Percentiles rank a stretch among this genome's conserved stretches.
Conservation (phyloP, 2,329 filamentous ascomycete species). For the Diaporthe longicolla region DNA sequence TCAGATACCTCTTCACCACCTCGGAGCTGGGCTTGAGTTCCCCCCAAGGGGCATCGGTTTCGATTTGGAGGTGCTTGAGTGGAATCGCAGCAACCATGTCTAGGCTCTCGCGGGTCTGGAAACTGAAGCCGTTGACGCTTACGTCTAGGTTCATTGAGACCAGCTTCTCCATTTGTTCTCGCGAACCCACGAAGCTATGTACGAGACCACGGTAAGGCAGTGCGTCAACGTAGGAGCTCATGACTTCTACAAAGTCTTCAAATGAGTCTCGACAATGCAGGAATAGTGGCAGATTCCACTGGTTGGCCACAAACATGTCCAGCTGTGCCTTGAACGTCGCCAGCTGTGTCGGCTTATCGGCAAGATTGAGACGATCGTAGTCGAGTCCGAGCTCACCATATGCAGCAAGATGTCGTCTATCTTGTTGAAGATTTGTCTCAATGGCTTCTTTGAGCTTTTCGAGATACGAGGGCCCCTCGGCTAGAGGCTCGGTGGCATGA, state of each 20-base stretch:
- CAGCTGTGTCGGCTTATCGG: neutral
- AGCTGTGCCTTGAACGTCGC: neutral
- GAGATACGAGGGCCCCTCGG: constrained; percentile 7
- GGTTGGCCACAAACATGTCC: neutral
- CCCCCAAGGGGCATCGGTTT: neutral
- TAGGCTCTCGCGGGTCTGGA: neutral
- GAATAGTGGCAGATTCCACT: neutral
- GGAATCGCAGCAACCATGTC: constrained; percentile 2
- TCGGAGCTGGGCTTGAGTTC: neutral
- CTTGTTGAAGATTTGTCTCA: neutral
- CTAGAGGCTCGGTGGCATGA: neutral
- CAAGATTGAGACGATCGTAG: constrained; percentile 1
- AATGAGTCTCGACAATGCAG: neutral
- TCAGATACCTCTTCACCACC: neutral
- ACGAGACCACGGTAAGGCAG: neutral
- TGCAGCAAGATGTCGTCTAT: neutral
- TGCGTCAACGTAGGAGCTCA: neutral
- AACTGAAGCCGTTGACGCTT: constrained; percentile 2
- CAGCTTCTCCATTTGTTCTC: constrained; percentile 4
- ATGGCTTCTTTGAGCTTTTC: neutral
- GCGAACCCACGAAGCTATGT: neutral
- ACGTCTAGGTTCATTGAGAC: neutral
- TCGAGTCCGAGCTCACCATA: neutral
- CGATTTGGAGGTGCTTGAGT: neutral
- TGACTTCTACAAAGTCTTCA: neutral